These are phyloP conservation scores for Leucoagaricus sp. DNA, from an alignment of 1,284 basidiomycete genomes.

Conservation along the genomic window DNA sequence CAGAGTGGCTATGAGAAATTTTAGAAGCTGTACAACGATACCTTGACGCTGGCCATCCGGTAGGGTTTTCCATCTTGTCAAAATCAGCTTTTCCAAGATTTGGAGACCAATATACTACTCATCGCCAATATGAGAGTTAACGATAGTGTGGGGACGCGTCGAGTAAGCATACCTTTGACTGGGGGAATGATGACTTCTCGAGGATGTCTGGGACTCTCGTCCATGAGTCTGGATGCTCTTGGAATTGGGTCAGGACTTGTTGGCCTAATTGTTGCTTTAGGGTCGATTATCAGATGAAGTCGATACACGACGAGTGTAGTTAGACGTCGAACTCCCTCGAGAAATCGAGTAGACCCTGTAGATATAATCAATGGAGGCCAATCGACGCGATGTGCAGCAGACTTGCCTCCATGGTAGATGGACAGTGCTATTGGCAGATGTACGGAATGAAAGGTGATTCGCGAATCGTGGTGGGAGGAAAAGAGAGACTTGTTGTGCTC, in stretches of 20 bases:
- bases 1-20: neutral
- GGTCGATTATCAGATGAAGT: slow-evolving; percentile 17
- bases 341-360: slow-evolving; percentile 84
- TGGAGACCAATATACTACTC: slow-evolving; percentile 89
- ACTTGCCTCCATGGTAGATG: slow-evolving; percentile 41
- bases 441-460: neutral
- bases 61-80: slow-evolving; percentile 94
- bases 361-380: slow-evolving; percentile 22
- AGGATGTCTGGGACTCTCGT: slow-evolving; percentile 95
- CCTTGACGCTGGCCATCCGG: slow-evolving; percentile 94
- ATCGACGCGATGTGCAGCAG: slow-evolving; percentile 10
- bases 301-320: slow-evolving; percentile 26
- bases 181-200: slow-evolving; percentile 82
- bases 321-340: slow-evolving; percentile 80
- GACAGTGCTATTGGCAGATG: slow-evolving; percentile 5
- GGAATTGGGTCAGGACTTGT: slow-evolving; percentile 91
- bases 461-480: slow-evolving; percentile 5
- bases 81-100: slow-evolving; percentile 93
- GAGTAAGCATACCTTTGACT: slow-evolving; percentile 76
- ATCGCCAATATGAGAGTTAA: slow-evolving; percentile 16
- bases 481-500: slow-evolving; percentile 11
- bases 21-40: slow-evolving; percentile 35
- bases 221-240: slow-evolving; percentile 98
- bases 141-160: slow-evolving; percentile 2
- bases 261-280: slow-evolving; percentile 89